Evolutionary conservation across 257 asterid genomes (phyloP), one percentile per base, ranked within the genome.

Genomic region (Forsythia viridissima): DNA sequence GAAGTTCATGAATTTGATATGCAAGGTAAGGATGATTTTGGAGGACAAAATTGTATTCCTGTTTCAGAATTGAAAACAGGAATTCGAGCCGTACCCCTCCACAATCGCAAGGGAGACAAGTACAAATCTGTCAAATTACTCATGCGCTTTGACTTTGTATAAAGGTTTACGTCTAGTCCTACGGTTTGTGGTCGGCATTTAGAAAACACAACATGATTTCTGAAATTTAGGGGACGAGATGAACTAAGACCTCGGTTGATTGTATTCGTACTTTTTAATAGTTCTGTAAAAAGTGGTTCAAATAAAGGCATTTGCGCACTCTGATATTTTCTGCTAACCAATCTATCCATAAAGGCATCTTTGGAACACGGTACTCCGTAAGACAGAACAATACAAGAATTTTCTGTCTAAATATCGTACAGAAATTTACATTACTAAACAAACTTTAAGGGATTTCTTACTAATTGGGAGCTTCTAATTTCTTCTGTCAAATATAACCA

Each of bases 41-140:
- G 93, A 11, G 98, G 98, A 18, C 98, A 93, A 84, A 93, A 96
- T 71, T 91, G 94, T 82, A 87, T 93, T 79, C 97, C 98, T 12
- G 87, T 93, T 61, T 91, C 89, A 1, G 98, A 93, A 86, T 46
- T 93, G 79, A 90, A 85, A 79, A 70, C 88, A 16, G 98, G 98
- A 41, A 82, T 93, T 71, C 90, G 97, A 39, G 88, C 92, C 4
- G 87, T 90, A 6, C 86, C 96, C 4, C 88, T 93, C 15, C 81
- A 88, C n/a, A 69, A 87, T 84, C 51, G 86, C 51, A 88, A 88
- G 71, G 98, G 98, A 75, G 87, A 89, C n/a, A 86, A 88, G 85
- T 93, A 93, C 81, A 89, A 76, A 6, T 87, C 91, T 55, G 98
- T 93, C 3, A 91, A 84, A 51, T 72, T 93, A 48, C 94, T 91